Evolutionary conservation across 805 yeast species (phyloP).

Genomic region (Yamadazyma paraphyllophila): DNA sequence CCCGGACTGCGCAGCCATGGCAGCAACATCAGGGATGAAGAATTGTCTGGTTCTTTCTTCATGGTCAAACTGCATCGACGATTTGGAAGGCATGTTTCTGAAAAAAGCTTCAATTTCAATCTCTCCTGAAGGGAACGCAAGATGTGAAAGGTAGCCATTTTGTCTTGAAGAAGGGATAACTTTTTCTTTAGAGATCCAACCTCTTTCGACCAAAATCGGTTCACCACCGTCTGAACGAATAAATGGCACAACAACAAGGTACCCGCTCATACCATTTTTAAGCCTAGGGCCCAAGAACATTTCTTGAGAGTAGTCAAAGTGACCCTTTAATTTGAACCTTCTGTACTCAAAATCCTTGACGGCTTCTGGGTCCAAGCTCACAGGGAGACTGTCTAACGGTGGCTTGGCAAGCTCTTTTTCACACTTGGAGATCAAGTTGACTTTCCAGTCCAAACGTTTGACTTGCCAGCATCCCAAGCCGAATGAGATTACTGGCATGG

Average conservation of each 20-base stretch:
- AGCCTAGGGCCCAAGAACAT: slow-evolving; percentile 90
- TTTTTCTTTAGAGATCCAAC: slow-evolving; percentile 81
- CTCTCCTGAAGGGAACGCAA: slow-evolving; percentile 70
- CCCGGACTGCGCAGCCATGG: slow-evolving; percentile 69
- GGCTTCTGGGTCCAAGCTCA: slow-evolving; percentile 58
- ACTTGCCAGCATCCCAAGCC: slow-evolving; percentile 94
- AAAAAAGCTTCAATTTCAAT: slow-evolving; percentile 73
- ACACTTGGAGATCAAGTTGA: slow-evolving; percentile 71
- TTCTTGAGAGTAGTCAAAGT: slow-evolving; percentile 80
- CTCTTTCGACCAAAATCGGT: slow-evolving; percentile 81
- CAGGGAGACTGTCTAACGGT: slow-evolving; percentile 67
- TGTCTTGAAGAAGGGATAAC: slow-evolving; percentile 53
- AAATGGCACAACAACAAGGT: slow-evolving; percentile 77
- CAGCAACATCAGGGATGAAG: slow-evolving; percentile 76
- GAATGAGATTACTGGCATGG: slow-evolving; percentile 87
- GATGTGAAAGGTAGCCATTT: slow-evolving; percentile 53
- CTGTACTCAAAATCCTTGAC: slow-evolving; percentile 79
- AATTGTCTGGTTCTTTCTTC: slow-evolving; percentile 66
- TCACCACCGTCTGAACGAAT: slow-evolving; percentile 70
- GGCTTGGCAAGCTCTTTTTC: slow-evolving; percentile 77
- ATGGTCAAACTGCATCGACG: slow-evolving; percentile 68
- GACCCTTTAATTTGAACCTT: slow-evolving; percentile 72
- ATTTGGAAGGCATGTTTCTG: slow-evolving; percentile 59
- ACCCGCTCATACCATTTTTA: slow-evolving; percentile 67
- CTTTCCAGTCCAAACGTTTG: slow-evolving; percentile 83